Evolutionary conservation across 352 stramenopile species (phyloP).

Genomic region (Phytophthora brassicae): DNA sequence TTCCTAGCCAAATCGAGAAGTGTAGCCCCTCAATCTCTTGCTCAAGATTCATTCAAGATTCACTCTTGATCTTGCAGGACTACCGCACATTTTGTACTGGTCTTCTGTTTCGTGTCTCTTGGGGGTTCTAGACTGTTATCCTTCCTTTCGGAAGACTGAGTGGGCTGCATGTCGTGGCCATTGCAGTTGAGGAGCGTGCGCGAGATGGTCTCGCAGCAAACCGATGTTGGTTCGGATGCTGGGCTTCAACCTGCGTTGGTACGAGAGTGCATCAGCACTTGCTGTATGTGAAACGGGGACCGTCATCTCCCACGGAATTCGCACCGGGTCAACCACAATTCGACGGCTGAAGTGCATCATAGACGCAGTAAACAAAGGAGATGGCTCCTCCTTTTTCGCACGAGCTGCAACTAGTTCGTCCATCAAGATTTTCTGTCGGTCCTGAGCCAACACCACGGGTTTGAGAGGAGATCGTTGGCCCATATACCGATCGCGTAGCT

Average conservation of each 20-base stretch:
- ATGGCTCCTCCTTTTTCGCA: conserved; percentile 12
- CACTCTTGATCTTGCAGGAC: conserved; percentile 8
- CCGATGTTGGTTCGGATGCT: conserved; percentile 60
- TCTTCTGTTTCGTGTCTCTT: too few species aligned
- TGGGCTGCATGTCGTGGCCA: conserved; percentile 54
- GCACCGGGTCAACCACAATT: conserved; percentile 49
- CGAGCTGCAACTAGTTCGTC: conserved; percentile 18
- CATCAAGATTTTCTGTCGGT: conserved; percentile 28
- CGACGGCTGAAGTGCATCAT: conserved; percentile 44
- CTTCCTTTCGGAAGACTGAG: conserved; percentile 25
- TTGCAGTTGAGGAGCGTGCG: conserved; percentile 50
- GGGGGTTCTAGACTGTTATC: neutral
- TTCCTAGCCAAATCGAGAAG: conserved; percentile 43
- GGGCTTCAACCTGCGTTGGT: conserved; percentile 63
- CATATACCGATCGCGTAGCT: conserved; percentile 33
- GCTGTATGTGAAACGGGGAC: conserved; percentile 35
- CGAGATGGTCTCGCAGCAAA: conserved; percentile 59
- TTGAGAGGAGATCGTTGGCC: conserved; percentile 31
- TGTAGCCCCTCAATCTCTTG: too few species aligned
- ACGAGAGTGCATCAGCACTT: conserved; percentile 25
- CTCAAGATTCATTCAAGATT: neutral
- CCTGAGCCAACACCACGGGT: conserved; percentile 29
- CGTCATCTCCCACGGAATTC: conserved; percentile 73
- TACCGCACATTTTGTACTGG: conserved; percentile 14
- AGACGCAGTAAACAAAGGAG: conserved; percentile 6